phyloP scores from a whole-genome alignment of 2,329 filamentous ascomycete genomes.

The Trichoderma asperellum region DNA sequence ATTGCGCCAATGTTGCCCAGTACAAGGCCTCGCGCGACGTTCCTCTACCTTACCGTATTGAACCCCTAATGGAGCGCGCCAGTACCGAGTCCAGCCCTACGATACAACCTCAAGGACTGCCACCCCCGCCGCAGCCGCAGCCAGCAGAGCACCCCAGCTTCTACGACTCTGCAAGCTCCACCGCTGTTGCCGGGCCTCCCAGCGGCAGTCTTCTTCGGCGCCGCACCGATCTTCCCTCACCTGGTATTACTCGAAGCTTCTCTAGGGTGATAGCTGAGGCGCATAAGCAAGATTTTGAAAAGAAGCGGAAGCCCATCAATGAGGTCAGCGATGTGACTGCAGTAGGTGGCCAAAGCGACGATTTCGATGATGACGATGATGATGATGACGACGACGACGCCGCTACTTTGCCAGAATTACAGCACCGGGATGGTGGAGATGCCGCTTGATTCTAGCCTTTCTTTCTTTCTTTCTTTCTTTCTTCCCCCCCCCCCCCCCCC shows the following conservation, averaged over 20 bases:
- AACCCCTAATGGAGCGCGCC: conserved; percentile 50
- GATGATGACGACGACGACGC: conserved; percentile 32
- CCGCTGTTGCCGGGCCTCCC: conserved; percentile 32
- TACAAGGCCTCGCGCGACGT: conserved; percentile 90
- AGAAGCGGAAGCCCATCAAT: conserved; percentile 59
- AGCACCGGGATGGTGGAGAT: neutral
- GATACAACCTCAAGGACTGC: conserved; percentile 30
- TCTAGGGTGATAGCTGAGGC: conserved; percentile 76
- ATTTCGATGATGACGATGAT: conserved; percentile 42
- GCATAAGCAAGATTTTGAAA: conserved; percentile 90
- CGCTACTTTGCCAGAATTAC: conserved; percentile 28
- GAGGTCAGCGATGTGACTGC: conserved; percentile 34
- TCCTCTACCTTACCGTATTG: conserved; percentile 77
- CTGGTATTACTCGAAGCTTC: conserved; percentile 44
- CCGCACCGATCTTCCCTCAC: conserved; percentile 38
- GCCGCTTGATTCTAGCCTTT: neutral
- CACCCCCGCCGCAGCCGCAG: conserved; percentile 4
- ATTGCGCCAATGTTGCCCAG: conserved; percentile 86
- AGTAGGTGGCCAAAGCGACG: conserved; percentile 42
- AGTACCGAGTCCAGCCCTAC: conserved; percentile 42
- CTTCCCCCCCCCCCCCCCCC: too few species aligned
- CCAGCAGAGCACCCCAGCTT: conserved; percentile 9
- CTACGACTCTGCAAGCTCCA: conserved; percentile 31
- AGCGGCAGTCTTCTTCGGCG: conserved; percentile 37
- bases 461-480: neutral